A percentile compares a stretch with the other conserved stretches of the same genome.
Evolutionary conservation across 2,329 filamentous ascomycete genomes (phyloP).

Genomic region (Alternaria atra): DNA sequence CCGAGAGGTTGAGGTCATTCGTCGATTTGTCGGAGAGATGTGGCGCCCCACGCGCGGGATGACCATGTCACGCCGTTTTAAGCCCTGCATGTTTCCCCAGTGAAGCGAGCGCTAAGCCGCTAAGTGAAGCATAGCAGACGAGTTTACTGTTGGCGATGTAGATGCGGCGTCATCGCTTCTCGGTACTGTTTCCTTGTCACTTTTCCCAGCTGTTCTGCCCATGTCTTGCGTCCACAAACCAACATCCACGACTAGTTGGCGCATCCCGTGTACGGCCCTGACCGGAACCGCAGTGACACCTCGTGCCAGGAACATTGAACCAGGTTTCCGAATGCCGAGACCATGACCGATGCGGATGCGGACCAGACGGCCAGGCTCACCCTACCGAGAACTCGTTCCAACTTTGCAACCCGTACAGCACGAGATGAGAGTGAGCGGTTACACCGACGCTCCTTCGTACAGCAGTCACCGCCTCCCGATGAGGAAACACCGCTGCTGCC

Average conservation of each 20-base stretch:
- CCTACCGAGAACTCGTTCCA: conserved; percentile 49
- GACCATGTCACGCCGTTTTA: conserved; percentile 25
- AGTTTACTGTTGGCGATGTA: conserved; percentile 15
- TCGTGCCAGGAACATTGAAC: conserved; percentile 23
- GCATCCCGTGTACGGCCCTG: conserved; percentile 14
- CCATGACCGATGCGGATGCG: conserved; percentile 39
- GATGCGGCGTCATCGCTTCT: conserved; percentile 25
- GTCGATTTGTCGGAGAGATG: conserved; percentile 11
- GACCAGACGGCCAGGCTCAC: conserved; percentile 37
- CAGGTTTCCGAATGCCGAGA: conserved; percentile 20
- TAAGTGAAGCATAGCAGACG: conserved; percentile 21
- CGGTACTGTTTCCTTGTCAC: conserved; percentile 6
- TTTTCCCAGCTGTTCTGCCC: background rate
- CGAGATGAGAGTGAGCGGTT: conserved; percentile 57
- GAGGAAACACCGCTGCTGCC: conserved; percentile 48
- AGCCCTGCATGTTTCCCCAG: conserved; percentile 4
- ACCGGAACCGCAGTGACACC: conserved; percentile 19
- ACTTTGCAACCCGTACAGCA: conserved; percentile 57
- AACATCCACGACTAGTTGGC: conserved; percentile 4
- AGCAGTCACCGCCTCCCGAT: conserved; percentile 37
- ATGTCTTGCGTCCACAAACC: conserved; percentile 8
- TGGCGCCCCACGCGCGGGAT: conserved; percentile 24
- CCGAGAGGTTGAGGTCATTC: conserved; percentile 40
- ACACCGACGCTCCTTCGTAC: conserved; percentile 50
- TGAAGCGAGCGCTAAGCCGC: conserved; percentile 31